Conservation (phyloP, 495 filamentous ascomycete genomes). For the Neurospora sp. region DNA sequence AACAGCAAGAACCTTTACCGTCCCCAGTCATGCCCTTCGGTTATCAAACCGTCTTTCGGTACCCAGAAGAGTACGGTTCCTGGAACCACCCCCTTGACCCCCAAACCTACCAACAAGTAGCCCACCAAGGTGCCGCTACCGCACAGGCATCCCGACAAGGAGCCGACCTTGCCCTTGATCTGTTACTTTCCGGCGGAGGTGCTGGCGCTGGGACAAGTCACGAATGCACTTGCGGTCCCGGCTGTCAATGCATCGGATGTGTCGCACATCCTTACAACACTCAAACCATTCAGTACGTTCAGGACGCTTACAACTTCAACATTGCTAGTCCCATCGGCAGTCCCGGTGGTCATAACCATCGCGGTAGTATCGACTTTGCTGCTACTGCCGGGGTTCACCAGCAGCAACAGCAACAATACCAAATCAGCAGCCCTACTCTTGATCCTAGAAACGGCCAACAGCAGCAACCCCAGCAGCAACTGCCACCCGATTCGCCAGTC, state of each 20-base stretch:
- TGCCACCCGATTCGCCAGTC: constrained; percentile 10
- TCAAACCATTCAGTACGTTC: constrained; percentile 55
- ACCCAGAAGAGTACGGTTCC: constrained; percentile 32
- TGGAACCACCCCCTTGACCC: constrained; percentile 34
- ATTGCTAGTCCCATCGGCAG: background rate
- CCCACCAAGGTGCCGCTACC: constrained; percentile 5
- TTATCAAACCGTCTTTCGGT: constrained; percentile 23
- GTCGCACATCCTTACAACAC: constrained; percentile 62
- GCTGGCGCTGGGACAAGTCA: constrained; percentile 26
- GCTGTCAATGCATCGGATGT: constrained; percentile 61
- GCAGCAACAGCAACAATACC: background rate
- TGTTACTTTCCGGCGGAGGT: background rate
- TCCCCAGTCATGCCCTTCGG: constrained; percentile 5
- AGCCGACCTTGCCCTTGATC: background rate
- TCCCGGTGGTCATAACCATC: background rate
- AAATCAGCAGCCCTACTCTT: background rate
- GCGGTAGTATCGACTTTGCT: background rate
- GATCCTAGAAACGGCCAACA: background rate
- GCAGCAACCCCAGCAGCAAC: constrained; percentile 5
- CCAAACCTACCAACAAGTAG: constrained; percentile 24
- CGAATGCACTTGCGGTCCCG: constrained; percentile 54
- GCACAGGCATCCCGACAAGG: constrained; percentile 2
- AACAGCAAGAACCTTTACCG: background rate
- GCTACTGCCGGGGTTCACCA: background rate
- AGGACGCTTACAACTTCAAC: constrained; percentile 16